phyloP scores from a whole-genome alignment of 2,329 filamentous ascomycete species.

The Pseudogymnoascus sp. region DNA sequence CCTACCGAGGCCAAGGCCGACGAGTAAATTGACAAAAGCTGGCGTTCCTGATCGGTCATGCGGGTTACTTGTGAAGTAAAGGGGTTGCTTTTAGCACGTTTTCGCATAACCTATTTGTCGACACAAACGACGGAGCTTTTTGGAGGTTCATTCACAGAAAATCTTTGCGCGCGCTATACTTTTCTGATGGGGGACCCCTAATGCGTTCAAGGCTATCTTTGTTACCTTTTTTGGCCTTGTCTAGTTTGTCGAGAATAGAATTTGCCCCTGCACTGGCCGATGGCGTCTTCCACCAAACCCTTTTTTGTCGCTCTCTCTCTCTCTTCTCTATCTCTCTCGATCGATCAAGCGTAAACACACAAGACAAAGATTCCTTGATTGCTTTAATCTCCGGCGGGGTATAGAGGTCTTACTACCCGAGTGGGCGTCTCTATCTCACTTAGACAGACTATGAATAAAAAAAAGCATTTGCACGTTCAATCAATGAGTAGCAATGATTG shows the following conservation, averaged over 20 bases:
- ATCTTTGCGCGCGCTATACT: conserved; percentile 24
- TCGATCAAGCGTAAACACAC: conserved; percentile 7
- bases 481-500: background rate
- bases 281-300: conserved; percentile 13
- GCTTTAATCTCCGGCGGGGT: conserved; percentile 9
- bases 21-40: conserved; percentile 25
- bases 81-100: conserved; percentile 27
- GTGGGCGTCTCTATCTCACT: conserved; percentile 10
- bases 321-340: background rate
- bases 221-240: conserved; percentile 3
- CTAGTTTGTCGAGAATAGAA: conserved; percentile 8
- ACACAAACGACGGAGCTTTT: conserved; percentile 23
- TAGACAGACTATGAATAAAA: conserved; percentile 11
- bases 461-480: conserved; percentile 10
- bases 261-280: conserved; percentile 12
- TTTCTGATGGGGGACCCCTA: background rate
- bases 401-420: conserved; percentile 6
- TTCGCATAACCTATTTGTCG: conserved; percentile 18
- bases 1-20: conserved; percentile 30
- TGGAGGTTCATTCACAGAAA: conserved; percentile 24
- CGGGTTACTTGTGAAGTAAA: conserved; percentile 25
- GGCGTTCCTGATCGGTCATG: conserved; percentile 29
- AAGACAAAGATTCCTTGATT: conserved; percentile 7
- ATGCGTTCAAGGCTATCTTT: background rate
- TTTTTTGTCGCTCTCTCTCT: background rate